These are phyloP conservation scores for Boletus subcaerulescens DNA, from an alignment of 768 basidiomycete species.

Conservation along the genomic window DNA sequence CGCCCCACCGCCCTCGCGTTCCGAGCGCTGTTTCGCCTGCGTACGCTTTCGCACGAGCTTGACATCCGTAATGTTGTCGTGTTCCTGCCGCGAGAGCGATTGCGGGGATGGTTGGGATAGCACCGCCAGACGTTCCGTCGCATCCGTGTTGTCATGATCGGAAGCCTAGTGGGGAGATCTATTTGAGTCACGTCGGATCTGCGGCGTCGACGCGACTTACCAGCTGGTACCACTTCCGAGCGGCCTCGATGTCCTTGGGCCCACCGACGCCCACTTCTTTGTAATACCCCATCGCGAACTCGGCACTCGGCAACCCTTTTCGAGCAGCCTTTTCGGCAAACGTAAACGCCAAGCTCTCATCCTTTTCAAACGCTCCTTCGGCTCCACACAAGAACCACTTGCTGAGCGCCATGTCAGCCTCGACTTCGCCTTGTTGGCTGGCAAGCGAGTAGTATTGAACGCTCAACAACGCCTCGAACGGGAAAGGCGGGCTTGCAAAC, in stretches of 20 bases:
- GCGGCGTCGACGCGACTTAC: constrained; percentile 33
- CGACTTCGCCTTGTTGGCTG: constrained; percentile 80
- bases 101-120: constrained; percentile 60
- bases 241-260: constrained; percentile 54
- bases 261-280: constrained; percentile 89
- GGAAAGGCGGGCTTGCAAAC: constrained; percentile 80
- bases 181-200: background rate
- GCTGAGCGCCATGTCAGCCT: constrained; percentile 94
- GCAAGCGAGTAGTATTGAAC: constrained; percentile 89
- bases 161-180: constrained; percentile 40
- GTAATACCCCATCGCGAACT: constrained; percentile 97
- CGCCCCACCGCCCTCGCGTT: constrained; percentile 15
- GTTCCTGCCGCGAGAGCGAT: constrained; percentile 72
- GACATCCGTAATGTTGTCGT: constrained; percentile 72
- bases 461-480: constrained; percentile 83
- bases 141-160: constrained; percentile 78
- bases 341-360: constrained; percentile 78
- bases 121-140: constrained; percentile 66
- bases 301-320: constrained; percentile 74
- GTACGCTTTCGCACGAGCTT: constrained; percentile 85
- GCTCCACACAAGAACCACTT: constrained; percentile 98
- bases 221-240: constrained; percentile 75
- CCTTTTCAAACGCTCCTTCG: constrained; percentile 74
- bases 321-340: constrained; percentile 87
- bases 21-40: constrained; percentile 57